A percentile compares a stretch with the other conserved stretches of the same genome.
phyloP scores from a whole-genome alignment of 192 early-diverging fungal genomes.

The Helicostylum pulchrum region DNA sequence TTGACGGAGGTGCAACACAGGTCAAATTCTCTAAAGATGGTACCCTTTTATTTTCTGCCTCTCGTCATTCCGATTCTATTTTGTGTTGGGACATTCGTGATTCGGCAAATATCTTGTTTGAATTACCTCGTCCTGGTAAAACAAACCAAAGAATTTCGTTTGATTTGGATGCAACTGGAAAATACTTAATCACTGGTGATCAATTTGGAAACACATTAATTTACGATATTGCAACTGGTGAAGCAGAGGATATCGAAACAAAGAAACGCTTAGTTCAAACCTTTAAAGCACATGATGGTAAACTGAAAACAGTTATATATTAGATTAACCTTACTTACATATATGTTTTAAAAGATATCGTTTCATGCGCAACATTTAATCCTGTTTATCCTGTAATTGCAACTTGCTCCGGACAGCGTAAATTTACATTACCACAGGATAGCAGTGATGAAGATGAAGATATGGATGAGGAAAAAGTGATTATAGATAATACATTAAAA shows the following conservation, averaged over 20 bases:
- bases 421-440: slow-evolving; percentile 29
- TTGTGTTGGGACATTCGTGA: slow-evolving; percentile 82
- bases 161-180: slow-evolving; percentile 62
- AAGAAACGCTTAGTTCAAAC: not conserved
- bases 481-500: slow-evolving; percentile 43
- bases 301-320: not conserved
- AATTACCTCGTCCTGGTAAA: slow-evolving; percentile 45
- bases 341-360: slow-evolving; percentile 43
- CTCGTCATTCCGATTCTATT: slow-evolving; percentile 56
- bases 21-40: slow-evolving; percentile 69
- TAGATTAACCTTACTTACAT: not conserved
- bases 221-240: slow-evolving; percentile 24
- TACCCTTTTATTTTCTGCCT: slow-evolving; percentile 61
- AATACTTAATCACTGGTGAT: slow-evolving; percentile 62
- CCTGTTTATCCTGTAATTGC: slow-evolving; percentile 64
- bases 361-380: slow-evolving; percentile 58
- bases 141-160: slow-evolving; percentile 76
- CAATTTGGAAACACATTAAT: slow-evolving; percentile 44
- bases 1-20: slow-evolving; percentile 52
- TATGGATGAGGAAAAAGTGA: not conserved
- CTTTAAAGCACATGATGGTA: slow-evolving; percentile 23
- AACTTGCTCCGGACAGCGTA: slow-evolving; percentile 73
- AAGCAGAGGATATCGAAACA: slow-evolving; percentile 12
- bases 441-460: slow-evolving; percentile 2
- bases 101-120: slow-evolving; percentile 56